Evolutionary conservation across 441 rosid genomes (phyloP), one percentile per base, ranked within the genome.

Genomic region (Erodium trifolium): DNA sequence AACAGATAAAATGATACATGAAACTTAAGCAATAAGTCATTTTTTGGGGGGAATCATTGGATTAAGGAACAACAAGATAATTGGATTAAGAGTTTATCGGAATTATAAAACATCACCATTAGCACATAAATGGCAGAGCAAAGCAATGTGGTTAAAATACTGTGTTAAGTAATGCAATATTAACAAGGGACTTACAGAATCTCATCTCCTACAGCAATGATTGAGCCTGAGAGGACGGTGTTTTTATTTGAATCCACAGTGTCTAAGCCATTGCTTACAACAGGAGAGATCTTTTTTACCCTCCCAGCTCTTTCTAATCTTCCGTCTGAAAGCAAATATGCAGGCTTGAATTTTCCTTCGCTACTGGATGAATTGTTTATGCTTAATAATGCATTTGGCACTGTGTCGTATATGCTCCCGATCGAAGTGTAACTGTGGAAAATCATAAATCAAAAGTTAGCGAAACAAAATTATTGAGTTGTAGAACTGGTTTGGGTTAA

Each of bases 261-360:
- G 49, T 75, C 81, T 72, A 78, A 69, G 71, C 82, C 84, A 66
- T 77, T 85, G 13, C 72, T 73, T 66, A 37, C 75, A 17, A 65
- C 72, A 45, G 78, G 53, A 69, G 88, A 75, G 64, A 3, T 35
- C 82, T 80, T 92, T 78, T 89, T 92, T 51, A 73, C 92, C 82
- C 99, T 84, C 68, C 99, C 98, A 14, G 98, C 98, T 78, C 98
- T 85, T 78, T 95, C 99, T 74, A 80, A 83, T 79, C 99, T 90
- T 78, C 98, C 99, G 82, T 95, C 98, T 63, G 94, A 78, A 78
- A 95, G 99, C 85, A 90, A 69, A 80, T 95, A 92, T 51, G 99
- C 99, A 72, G 99, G 99, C 77, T 88, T 88, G 71, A 90, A 95
- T 69, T 85, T 89, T 68, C 82, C 89, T 70, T 82, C 77, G 63